Conservation (phyloP, 139 green algal species). For the Chlorella sp. region DNA sequence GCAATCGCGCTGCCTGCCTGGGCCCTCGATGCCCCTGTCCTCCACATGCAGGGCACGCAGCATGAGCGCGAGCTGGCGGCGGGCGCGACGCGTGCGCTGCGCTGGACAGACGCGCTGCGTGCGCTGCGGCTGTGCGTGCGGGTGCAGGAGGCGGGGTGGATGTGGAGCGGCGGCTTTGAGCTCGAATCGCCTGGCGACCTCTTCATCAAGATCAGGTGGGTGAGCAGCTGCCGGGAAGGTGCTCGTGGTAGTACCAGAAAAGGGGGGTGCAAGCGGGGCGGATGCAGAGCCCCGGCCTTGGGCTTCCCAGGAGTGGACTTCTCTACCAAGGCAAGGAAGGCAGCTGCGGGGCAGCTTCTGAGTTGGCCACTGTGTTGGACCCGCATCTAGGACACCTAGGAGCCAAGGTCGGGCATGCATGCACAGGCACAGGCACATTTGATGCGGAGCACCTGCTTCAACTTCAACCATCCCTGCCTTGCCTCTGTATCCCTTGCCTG, state of each 20-base stretch:
- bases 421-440: not conserved
- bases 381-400: not conserved
- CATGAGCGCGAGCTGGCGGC: slow-evolving; percentile 55
- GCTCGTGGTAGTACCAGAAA: too few relatives aligned
- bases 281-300: too few relatives aligned
- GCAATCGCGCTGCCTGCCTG: not conserved
- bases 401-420: too few relatives aligned
- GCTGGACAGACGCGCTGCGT: slow-evolving; percentile 68
- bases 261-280: too few relatives aligned
- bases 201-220: slow-evolving; percentile 70
- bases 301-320: too few relatives aligned
- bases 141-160: slow-evolving; percentile 81
- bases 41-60: slow-evolving; percentile 21
- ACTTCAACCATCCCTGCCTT: not conserved
- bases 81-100: slow-evolving; percentile 55
- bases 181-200: slow-evolving; percentile 74
- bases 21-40: not conserved
- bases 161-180: slow-evolving; percentile 80
- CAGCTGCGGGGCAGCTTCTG: too few relatives aligned
- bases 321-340: too few relatives aligned
- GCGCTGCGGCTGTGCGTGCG: slow-evolving; percentile 71
- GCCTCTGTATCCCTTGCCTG: not conserved
- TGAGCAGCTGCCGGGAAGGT: not conserved
- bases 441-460: not conserved
- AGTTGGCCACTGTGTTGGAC: not conserved